Conservation (phyloP, 495 filamentous ascomycete species). For the Tuber calosporum region DNA sequence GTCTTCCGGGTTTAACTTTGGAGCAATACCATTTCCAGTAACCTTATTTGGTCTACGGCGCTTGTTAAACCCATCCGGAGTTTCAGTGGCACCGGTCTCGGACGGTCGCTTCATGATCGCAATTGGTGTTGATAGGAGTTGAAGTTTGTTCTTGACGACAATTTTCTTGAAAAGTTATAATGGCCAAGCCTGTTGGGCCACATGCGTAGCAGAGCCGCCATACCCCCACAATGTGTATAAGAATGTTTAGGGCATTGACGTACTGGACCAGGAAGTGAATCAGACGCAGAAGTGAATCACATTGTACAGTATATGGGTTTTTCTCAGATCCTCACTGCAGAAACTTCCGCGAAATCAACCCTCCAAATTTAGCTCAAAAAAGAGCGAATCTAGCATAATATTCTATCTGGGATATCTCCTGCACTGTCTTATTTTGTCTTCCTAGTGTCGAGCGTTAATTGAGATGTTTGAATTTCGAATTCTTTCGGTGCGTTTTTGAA, state of each 20-base stretch:
- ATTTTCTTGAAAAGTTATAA: neutral
- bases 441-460: no score
- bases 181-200: neutral
- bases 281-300: no score
- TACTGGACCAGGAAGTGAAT: no score
- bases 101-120: neutral
- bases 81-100: neutral
- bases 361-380: no score
- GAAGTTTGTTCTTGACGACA: neutral
- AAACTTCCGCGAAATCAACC: no score
- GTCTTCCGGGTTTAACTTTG: conserved; percentile 10
- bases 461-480: no score
- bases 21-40: neutral
- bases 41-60: conserved; percentile 14
- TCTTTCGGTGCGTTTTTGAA: no score
- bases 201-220: neutral
- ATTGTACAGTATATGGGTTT: no score
- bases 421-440: no score
- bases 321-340: no score
- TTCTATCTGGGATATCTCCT: no score
- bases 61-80: conserved; percentile 20
- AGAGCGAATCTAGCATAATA: no score
- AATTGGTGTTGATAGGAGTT: neutral
- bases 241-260: neutral
- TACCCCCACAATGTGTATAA: neutral